Percentiles rank a stretch among this genome's conserved stretches.
These are phyloP conservation scores for Lepidium aucheri DNA, from an alignment of 345 rosid species.

Conservation along the genomic window DNA sequence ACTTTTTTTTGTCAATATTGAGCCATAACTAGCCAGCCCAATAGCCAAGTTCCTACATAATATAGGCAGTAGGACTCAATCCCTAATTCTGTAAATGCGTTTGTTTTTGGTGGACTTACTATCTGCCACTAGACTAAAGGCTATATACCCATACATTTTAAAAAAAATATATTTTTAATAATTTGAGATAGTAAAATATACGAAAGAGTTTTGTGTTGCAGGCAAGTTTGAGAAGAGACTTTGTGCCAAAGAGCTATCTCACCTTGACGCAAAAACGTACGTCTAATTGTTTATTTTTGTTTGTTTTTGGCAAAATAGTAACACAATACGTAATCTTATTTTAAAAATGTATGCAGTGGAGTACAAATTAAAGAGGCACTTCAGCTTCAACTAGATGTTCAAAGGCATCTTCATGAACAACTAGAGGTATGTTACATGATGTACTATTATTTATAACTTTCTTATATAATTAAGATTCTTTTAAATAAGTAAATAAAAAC, in stretches of 20 bases:
- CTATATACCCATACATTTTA: no score
- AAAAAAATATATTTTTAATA: not conserved
- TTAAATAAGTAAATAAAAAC: not conserved
- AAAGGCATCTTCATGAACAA: conserved; percentile 88
- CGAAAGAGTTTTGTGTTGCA: conserved; percentile 28
- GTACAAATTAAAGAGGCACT: conserved; percentile 70
- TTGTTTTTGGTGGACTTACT: no score
- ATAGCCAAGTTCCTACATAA: no score
- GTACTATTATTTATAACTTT: not conserved
- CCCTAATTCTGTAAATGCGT: no score
- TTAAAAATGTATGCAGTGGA: conserved; percentile 35
- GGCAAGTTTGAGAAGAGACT: conserved; percentile 49
- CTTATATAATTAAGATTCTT: not conserved
- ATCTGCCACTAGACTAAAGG: no score
- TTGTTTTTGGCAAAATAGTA: not conserved
- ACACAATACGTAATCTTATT: not conserved
- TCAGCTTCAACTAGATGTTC: conserved; percentile 76
- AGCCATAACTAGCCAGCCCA: no score
- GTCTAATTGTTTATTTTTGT: not conserved
- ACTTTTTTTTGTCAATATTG: no score
- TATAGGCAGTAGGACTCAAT: no score
- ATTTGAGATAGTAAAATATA: not conserved
- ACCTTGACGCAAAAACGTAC: conserved; percentile 50
- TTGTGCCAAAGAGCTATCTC: conserved; percentile 33
- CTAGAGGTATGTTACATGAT: conserved; percentile 51